These are phyloP conservation scores for Barbarea vulgaris DNA, from an alignment of 345 rosid genomes.

Conservation along the genomic window DNA sequence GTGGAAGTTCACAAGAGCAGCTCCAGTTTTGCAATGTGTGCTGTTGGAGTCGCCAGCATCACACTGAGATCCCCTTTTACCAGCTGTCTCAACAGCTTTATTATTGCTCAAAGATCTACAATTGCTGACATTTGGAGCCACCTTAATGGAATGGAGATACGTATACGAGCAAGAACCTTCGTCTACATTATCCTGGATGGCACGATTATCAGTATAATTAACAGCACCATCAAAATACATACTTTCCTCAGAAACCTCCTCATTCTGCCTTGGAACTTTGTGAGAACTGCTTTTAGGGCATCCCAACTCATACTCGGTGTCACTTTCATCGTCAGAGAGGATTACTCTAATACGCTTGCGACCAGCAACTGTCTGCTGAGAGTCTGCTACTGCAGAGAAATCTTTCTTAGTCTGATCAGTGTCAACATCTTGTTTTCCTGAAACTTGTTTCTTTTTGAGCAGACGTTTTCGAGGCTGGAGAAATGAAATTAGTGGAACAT, in stretches of 20 bases:
- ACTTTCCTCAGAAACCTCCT: constrained; percentile 62
- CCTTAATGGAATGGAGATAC: constrained; percentile 45
- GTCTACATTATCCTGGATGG: constrained; percentile 54
- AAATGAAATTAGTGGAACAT: constrained; percentile 65
- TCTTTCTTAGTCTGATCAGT: constrained; percentile 37
- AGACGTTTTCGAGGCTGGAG: constrained; percentile 49
- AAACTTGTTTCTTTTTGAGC: constrained; percentile 38
- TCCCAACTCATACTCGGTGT: constrained; percentile 48
- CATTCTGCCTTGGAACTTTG: constrained; percentile 33
- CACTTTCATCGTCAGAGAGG: constrained; percentile 89
- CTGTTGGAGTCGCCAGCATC: constrained; percentile 49
- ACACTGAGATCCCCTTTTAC: constrained; percentile 55
- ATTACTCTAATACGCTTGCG: constrained; percentile 74
- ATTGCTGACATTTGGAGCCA: constrained; percentile 44
- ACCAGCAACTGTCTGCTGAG: constrained; percentile 53
- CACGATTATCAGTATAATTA: constrained; percentile 46
- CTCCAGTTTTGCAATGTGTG: constrained; percentile 36
- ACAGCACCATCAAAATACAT: constrained; percentile 44
- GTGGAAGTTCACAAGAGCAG: constrained; percentile 49
- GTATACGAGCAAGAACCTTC: constrained; percentile 70
- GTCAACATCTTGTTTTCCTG: constrained; percentile 40
- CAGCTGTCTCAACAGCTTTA: constrained; percentile 43
- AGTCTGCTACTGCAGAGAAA: constrained; percentile 47
- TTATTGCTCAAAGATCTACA: constrained; percentile 45
- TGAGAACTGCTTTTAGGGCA: constrained; percentile 37